Conservation (phyloP, 2,329 filamentous ascomycete species). For the Coniochaeta sp. region DNA sequence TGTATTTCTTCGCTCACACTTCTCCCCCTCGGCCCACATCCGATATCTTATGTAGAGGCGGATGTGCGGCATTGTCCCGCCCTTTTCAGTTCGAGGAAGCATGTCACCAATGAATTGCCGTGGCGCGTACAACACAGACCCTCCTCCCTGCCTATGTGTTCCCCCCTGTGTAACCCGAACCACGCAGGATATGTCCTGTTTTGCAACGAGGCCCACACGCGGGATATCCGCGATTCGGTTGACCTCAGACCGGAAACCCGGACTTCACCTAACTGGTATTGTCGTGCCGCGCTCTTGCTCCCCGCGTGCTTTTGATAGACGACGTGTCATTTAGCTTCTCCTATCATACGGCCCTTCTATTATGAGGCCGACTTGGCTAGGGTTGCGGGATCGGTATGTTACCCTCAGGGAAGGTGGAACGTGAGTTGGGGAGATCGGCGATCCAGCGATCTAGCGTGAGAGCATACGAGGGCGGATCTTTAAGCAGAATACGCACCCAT, state of each 20-base stretch:
- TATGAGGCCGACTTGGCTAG: too few relatives aligned
- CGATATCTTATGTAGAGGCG: neutral
- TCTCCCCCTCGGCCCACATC: too few relatives aligned
- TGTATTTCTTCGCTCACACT: too few relatives aligned
- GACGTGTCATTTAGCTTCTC: too few relatives aligned
- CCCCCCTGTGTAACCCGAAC: neutral
- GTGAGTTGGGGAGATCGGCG: too few relatives aligned
- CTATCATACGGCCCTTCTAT: too few relatives aligned
- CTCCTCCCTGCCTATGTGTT: neutral
- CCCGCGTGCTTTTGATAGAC: too few relatives aligned
- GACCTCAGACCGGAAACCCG: neutral
- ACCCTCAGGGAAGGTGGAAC: too few relatives aligned
- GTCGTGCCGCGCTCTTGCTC: neutral
- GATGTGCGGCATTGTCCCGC: neutral
- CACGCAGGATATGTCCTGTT: neutral
- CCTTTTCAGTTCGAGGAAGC: neutral
- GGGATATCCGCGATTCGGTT: neutral
- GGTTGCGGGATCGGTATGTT: too few relatives aligned
- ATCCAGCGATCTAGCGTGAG: too few relatives aligned
- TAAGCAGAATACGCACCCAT: too few relatives aligned
- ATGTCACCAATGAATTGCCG: neutral
- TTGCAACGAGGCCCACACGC: neutral
- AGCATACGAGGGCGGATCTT: too few relatives aligned
- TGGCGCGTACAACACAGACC: neutral
- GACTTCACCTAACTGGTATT: neutral